A percentile compares a stretch with the other conserved stretches of the same genome.
These are phyloP conservation scores for Phytopythium vexans DNA, from an alignment of 352 stramenopile genomes.

Conservation along the genomic window DNA sequence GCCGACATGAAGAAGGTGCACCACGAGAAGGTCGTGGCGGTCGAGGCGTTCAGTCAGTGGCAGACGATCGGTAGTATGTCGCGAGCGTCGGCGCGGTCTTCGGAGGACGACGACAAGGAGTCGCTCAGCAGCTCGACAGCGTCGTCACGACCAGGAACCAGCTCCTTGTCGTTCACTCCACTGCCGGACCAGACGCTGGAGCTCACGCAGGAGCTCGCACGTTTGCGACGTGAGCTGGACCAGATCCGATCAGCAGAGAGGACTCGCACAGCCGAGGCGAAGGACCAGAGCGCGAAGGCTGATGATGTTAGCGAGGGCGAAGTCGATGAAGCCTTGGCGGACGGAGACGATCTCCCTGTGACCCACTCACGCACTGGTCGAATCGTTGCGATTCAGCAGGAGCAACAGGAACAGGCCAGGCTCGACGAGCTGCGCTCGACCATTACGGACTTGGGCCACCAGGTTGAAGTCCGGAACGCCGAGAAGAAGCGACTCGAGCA, in stretches of 20 bases:
- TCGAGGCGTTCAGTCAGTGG: constrained; percentile 54
- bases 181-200: background rate
- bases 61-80: constrained; percentile 22
- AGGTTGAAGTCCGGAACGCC: constrained; percentile 30
- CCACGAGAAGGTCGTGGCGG: constrained; percentile 33
- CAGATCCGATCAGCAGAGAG: background rate
- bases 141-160: constrained; percentile 8
- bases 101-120: background rate
- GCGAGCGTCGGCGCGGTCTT: background rate
- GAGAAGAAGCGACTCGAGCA: constrained; percentile 55
- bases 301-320: background rate
- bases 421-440: constrained; percentile 12
- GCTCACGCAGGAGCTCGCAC: constrained; percentile 28
- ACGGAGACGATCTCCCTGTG: no score
- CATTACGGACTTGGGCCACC: constrained; percentile 25
- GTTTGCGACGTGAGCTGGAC: constrained; percentile 25
- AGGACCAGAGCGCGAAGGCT: background rate
- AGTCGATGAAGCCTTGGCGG: background rate
- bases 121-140: background rate
- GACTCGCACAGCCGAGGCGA: constrained; percentile 1
- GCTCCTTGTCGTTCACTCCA: background rate
- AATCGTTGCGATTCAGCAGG: background rate
- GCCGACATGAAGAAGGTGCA: constrained; percentile 42
- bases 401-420: constrained; percentile 7
- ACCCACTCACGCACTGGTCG: no score